These are phyloP conservation scores for Paraconiothyrium sp. DNA, from an alignment of 2,329 filamentous ascomycete species.

Conservation along the genomic window DNA sequence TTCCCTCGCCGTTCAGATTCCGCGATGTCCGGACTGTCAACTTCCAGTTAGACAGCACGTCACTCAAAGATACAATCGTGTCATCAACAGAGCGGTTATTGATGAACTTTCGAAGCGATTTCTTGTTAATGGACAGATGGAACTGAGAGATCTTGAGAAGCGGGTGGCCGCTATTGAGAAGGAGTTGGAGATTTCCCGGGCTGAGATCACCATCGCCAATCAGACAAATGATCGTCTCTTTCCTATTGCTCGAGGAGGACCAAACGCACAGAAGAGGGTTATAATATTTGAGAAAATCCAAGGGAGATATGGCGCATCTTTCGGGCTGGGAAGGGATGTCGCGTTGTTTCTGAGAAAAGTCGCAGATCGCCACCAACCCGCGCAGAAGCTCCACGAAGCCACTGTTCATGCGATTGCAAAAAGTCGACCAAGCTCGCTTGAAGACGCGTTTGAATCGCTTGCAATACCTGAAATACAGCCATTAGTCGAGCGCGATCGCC, in stretches of 20 bases:
- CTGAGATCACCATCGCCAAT: neutral
- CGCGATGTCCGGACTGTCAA: conserved; percentile 47
- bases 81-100: conserved; percentile 50
- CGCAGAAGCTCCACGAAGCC: conserved; percentile 52
- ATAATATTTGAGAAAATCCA: conserved; percentile 10
- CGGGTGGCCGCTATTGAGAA: conserved; percentile 27
- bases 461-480: conserved; percentile 27
- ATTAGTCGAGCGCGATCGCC: conserved; percentile 28
- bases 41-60: conserved; percentile 43
- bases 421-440: conserved; percentile 21
- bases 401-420: conserved; percentile 32
- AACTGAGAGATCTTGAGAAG: conserved; percentile 36
- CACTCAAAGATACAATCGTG: conserved; percentile 49
- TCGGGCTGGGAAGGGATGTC: conserved; percentile 30
- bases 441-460: conserved; percentile 28
- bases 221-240: neutral
- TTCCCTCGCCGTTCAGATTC: conserved; percentile 34
- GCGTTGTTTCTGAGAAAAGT: conserved; percentile 28
- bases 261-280: neutral
- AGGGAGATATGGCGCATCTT: conserved; percentile 25
- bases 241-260: no score
- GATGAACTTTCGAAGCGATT: conserved; percentile 52
- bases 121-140: conserved; percentile 40
- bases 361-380: conserved; percentile 47
- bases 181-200: conserved; percentile 27